Conservation (phyloP, 331 rosid species). For the Saraca asoca region DNA sequence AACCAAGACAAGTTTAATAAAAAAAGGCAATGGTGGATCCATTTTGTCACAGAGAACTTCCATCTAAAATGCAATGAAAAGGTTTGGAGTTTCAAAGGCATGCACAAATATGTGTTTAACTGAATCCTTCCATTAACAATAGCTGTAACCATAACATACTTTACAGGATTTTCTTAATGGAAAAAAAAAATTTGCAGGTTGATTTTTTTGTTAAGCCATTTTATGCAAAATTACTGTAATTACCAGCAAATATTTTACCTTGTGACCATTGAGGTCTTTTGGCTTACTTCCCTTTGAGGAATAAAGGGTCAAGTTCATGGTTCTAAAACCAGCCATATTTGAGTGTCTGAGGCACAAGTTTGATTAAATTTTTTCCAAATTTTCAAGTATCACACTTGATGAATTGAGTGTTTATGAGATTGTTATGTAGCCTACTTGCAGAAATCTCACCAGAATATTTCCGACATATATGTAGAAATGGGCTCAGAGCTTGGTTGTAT, state of each 20-base stretch:
- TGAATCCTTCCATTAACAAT: too few relatives aligned
- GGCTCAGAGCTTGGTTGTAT: background rate
- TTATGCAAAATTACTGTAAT: background rate
- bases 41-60: background rate
- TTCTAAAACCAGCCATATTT: slow-evolving; percentile 10
- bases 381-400: slow-evolving; percentile 12
- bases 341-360: background rate
- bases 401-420: slow-evolving; percentile 6
- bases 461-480: slow-evolving; percentile 5
- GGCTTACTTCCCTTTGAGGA: background rate
- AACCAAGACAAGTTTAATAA: background rate
- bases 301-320: slow-evolving; percentile 1
- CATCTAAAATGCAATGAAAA: background rate
- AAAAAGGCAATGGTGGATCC: background rate
- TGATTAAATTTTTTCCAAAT: slow-evolving; percentile 3
- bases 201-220: too few relatives aligned
- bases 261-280: background rate
- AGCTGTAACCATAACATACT: too few relatives aligned
- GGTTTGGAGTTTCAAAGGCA: background rate
- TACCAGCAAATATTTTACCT: background rate
- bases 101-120: too few relatives aligned
- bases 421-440: background rate
- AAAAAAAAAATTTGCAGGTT: too few relatives aligned
- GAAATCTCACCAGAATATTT: background rate
- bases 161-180: too few relatives aligned